A percentile compares a stretch with the other conserved stretches of the same genome.
phyloP scores from a whole-genome alignment of 495 filamentous ascomycete species.

The Annulohypoxylon nitens region DNA sequence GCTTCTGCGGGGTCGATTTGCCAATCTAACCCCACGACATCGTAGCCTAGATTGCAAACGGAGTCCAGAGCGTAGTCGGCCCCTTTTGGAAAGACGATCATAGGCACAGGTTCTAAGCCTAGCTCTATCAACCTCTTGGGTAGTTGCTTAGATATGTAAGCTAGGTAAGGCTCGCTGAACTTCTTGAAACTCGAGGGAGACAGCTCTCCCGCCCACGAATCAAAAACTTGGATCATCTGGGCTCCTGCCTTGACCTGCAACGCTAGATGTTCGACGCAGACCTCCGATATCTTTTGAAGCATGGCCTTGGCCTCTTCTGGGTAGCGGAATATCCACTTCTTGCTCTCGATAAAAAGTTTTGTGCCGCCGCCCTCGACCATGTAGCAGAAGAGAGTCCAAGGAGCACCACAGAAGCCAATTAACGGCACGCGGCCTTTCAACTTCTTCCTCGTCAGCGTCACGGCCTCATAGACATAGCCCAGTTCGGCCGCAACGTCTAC shows the following conservation, averaged over 20 bases:
- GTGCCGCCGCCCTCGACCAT: slow-evolving; percentile 98
- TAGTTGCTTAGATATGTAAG: slow-evolving; percentile 82
- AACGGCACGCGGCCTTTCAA: slow-evolving; percentile 88
- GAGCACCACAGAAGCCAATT: slow-evolving; percentile 97
- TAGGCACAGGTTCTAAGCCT: slow-evolving; percentile 83
- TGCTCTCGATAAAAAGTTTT: slow-evolving; percentile 90
- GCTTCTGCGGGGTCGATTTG: slow-evolving; percentile 90
- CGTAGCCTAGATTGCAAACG: slow-evolving; percentile 87
- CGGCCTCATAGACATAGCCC: slow-evolving; percentile 94
- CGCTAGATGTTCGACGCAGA: slow-evolving; percentile 94
- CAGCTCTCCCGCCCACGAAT: slow-evolving; percentile 97
- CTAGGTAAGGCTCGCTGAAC: slow-evolving; percentile 88
- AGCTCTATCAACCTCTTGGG: slow-evolving; percentile 78
- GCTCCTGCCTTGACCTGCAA: slow-evolving; percentile 93
- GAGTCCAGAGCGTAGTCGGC: slow-evolving; percentile 96
- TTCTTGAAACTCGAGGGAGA: slow-evolving; percentile 83
- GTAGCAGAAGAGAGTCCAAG: slow-evolving; percentile 96
- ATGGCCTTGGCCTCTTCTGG: slow-evolving; percentile 81
- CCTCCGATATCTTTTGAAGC: slow-evolving; percentile 88
- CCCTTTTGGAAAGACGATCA: slow-evolving; percentile 99
- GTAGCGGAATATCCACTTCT: slow-evolving; percentile 96
- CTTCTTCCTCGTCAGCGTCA: slow-evolving; percentile 90
- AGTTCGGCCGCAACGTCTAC: slow-evolving; percentile 88
- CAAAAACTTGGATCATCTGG: slow-evolving; percentile 95
- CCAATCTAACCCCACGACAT: slow-evolving; percentile 96